Base-by-base conservation (phyloP, 768 basidiomycete species). In the Arthromyces matolae region DNA sequence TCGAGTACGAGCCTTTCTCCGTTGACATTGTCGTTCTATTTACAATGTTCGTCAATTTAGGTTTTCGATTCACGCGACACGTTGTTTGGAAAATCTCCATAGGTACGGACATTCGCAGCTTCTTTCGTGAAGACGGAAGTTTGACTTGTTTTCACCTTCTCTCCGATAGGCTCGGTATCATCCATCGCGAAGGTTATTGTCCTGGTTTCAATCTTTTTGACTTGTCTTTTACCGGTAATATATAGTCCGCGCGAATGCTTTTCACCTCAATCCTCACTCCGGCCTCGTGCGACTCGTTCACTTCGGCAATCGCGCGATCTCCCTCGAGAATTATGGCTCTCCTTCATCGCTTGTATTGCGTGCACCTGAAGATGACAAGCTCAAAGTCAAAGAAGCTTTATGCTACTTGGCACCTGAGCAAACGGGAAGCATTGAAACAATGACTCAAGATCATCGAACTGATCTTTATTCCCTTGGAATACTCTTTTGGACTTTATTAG, bases 381-480 rank as follows among this genome's bases (percentile, higher is more conserved):
- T 79, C 50, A 86, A 82, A 63, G 80, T 86, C 40, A 87, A 86
- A 64, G 85, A 87, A 64, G 84, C 83, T 2, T 65, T 87, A 5
- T 85, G 81, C 60, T 89, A 86, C 57, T 74, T 87, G 27, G 83
- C 84, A 5, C 86, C 86, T 13, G 85, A 87, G 60, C 85, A 89
- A 63, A 86, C 84, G 1, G 84, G 84, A 8, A 80, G 83, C 56
- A 80, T 81, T 51, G 84, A 86, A 60, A 83, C 81, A 5, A 80
- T 80, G 63, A 73, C 77, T 2, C 84, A 86, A 55, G 86, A 89
- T 58, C 83, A 86, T 53, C 64, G 84, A 49, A 86, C 86, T 10
- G 86, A 89, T 62, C 64, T 89, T 23, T 87, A 89, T 60, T 83
- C 84, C 0, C 71, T 87, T 6, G 86, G 86, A 2, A 78, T 86